These are phyloP conservation scores for Gossypium longicalyx DNA, from an alignment of 345 rosid species.

Conservation along the genomic window DNA sequence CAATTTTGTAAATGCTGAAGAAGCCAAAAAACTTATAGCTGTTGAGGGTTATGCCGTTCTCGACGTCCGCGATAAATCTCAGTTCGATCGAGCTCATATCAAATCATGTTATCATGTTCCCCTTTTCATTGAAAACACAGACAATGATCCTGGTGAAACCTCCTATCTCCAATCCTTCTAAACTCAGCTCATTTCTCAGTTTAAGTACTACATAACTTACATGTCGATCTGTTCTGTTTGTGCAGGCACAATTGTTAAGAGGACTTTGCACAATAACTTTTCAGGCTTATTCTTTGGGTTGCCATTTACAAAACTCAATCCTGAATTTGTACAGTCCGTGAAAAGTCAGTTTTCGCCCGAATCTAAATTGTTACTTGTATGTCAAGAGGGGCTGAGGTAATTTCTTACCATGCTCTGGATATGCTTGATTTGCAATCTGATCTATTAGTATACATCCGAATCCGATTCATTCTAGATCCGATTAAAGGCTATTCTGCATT, in stretches of 20 bases:
- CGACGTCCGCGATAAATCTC: conserved; percentile 76
- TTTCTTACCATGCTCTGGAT: conserved; percentile 15
- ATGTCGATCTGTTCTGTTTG: conserved; percentile 11
- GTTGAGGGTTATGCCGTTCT: conserved; percentile 61
- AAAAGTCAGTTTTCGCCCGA: conserved; percentile 58
- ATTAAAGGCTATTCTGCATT: not conserved
- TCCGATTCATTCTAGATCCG: not conserved
- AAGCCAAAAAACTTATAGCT: conserved; percentile 61
- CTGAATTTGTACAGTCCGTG: conserved; percentile 60
- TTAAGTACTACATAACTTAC: not conserved
- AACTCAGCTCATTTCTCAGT: not conserved
- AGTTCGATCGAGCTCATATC: conserved; percentile 76
- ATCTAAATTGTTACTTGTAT: conserved; percentile 72
- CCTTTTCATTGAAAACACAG: conserved; percentile 74
- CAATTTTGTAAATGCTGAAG: conserved; percentile 71
- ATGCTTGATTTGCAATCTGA: not conserved
- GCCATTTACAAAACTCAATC: conserved; percentile 76
- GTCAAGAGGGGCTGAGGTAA: conserved; percentile 95
- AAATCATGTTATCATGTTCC: conserved; percentile 78
- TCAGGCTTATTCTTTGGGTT: conserved; percentile 84
- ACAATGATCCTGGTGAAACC: conserved; percentile 67
- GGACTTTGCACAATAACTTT: conserved; percentile 88
- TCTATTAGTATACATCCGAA: not conserved
- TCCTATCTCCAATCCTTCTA: not conserved
- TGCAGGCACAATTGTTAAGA: conserved; percentile 73